These are phyloP conservation scores for Ophiocordyceps camponoti-leonardi DNA, from an alignment of 2,329 filamentous ascomycete genomes.

Conservation along the genomic window DNA sequence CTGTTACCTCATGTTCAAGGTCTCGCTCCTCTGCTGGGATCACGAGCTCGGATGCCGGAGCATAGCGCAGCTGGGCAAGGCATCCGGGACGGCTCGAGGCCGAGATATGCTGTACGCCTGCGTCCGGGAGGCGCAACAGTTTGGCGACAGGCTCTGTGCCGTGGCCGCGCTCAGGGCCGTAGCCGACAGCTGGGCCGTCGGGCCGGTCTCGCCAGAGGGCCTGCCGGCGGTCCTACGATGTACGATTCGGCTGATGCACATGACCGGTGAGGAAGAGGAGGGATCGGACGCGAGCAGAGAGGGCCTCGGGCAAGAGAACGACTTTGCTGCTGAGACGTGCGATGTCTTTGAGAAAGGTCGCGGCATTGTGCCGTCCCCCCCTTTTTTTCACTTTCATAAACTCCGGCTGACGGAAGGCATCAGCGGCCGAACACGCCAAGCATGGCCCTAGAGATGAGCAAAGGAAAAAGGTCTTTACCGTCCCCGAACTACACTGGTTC, in stretches of 20 bases:
- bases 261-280: conserved; percentile 21
- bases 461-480: conserved; percentile 34
- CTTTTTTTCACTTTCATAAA: neutral
- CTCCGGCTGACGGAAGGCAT: conserved; percentile 1
- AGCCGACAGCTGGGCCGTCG: conserved; percentile 9
- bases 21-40: conserved; percentile 44
- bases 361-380: conserved; percentile 12
- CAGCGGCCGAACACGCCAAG: conserved; percentile 13
- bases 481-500: conserved; percentile 66
- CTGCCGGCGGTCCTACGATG: conserved; percentile 26
- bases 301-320: neutral
- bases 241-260: conserved; percentile 31
- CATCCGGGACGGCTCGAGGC: conserved; percentile 25
- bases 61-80: conserved; percentile 40
- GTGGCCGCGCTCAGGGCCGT: conserved; percentile 18
- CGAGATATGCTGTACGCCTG: conserved; percentile 62
- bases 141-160: conserved; percentile 42
- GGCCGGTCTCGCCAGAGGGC: conserved; percentile 8
- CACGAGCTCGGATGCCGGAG: conserved; percentile 42
- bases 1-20: conserved; percentile 59
- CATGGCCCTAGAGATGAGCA: conserved; percentile 18
- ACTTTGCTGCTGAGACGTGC: conserved; percentile 32
- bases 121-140: conserved; percentile 55
- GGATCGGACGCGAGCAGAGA: conserved; percentile 11
- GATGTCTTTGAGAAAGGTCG: conserved; percentile 27